Base-by-base conservation (phyloP, 768 basidiomycete genomes). In the Suillus cothurnatus region DNA sequence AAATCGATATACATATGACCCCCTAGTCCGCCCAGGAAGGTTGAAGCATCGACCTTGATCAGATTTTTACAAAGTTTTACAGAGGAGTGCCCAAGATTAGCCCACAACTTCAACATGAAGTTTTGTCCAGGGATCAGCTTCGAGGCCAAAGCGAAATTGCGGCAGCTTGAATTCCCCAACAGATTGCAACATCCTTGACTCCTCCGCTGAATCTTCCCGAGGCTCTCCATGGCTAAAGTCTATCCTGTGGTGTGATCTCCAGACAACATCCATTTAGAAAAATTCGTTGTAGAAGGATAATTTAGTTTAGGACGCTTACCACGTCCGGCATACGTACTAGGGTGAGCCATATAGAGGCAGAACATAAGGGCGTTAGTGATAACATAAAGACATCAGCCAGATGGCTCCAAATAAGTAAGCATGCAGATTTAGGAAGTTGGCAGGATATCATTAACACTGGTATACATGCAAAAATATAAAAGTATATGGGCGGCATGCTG, bases 401-500 rank as follows among this genome's bases (percentile, higher is more conserved):
- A 26, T 7, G 11, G 19, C 17, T 11, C 36, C 41, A 43, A 6
- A 59, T 59, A 41, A 55, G 53, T 43, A 26, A 19, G 4, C 8
- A 17, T 11, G 57, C 23, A 58, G 23, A 26, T 38, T 39, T 58
- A 26, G 38, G 26, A 39, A 28, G 26, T 57, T 15, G 14, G 38
- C 26, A 31, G 39, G 58, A 41, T 41, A 59, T 59, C 58, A 59
- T 59, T 31, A 41, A 59, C 26, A 59, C 58, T 21, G 26, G 23
- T 62, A 26, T 52, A 38, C 56, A 19, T 38, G 55, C 57, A 38
- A 62, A 28, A 39, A 59, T 28, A 38, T n/a, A 61, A 31, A 62
- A 59, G 19, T 7, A 62, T 38, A 11, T 61, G 26, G 49, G 21
- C 11, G 26, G 34, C 31, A 17, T 38, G 36, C 50, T 32, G 45